A percentile compares a stretch with the other conserved stretches of the same genome.
phyloP scores from a whole-genome alignment of 305 asterid genomes.

The Fraxinus velutina region DNA sequence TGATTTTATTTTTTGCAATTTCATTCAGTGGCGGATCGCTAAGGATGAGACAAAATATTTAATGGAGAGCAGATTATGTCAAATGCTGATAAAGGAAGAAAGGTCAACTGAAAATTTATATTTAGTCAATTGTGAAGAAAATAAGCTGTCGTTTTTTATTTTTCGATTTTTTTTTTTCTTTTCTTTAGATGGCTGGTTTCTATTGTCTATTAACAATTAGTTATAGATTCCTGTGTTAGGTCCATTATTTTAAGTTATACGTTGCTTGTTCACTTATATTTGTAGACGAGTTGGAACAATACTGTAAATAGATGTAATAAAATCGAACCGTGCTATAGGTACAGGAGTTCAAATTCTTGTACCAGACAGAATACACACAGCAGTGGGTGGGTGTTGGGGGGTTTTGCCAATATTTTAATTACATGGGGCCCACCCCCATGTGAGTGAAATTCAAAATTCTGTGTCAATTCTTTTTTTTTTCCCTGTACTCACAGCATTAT shows the following conservation, averaged over 20 bases:
- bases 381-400: too few relatives aligned
- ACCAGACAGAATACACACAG: too few relatives aligned
- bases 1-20: neutral
- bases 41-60: slow-evolving; percentile 16
- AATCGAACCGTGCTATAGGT: neutral
- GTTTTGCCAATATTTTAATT: too few relatives aligned
- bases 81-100: neutral
- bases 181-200: neutral
- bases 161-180: neutral
- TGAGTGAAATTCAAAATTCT: too few relatives aligned
- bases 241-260: neutral
- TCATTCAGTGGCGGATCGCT: slow-evolving; percentile 23
- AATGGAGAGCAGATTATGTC: slow-evolving; percentile 14
- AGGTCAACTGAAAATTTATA: neutral
- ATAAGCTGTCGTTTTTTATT: neutral
- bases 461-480: too few relatives aligned
- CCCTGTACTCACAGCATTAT: too few relatives aligned
- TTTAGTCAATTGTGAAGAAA: neutral
- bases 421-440: too few relatives aligned
- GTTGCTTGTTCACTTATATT: neutral
- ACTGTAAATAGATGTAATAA: neutral
- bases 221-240: neutral
- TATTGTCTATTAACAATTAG: neutral
- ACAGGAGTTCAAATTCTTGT: too few relatives aligned
- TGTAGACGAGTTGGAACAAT: neutral